A percentile compares a stretch with the other conserved stretches of the same genome.
Evolutionary conservation across 495 filamentous ascomycete species (phyloP).

Genomic region (Neurospora sp.): DNA sequence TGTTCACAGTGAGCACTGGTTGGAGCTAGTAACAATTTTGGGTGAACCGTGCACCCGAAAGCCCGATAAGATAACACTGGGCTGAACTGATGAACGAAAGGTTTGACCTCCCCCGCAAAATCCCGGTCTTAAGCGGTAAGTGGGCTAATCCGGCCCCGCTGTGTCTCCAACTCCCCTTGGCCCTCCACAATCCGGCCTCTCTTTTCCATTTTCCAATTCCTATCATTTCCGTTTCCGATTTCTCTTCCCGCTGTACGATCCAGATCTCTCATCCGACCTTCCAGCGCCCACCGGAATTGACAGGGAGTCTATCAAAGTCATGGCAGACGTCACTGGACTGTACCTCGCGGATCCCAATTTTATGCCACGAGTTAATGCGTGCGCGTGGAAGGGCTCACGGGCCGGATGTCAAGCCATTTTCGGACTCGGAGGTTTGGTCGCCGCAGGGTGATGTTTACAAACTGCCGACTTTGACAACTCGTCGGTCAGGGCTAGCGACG

Average conservation of each 20-base stretch:
- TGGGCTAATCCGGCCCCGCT: neutral
- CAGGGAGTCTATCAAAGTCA: neutral
- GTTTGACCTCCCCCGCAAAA: neutral
- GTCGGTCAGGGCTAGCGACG: neutral
- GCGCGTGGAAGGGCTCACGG: neutral
- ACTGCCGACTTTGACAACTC: neutral
- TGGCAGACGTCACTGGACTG: neutral
- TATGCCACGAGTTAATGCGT: neutral
- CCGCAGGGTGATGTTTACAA: neutral
- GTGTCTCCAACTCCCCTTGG: neutral
- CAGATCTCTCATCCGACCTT: neutral
- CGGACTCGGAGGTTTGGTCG: neutral
- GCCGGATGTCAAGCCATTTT: neutral
- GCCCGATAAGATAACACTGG: neutral
- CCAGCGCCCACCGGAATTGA: neutral
- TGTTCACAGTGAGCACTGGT: neutral
- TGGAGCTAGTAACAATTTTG: neutral
- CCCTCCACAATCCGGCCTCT: neutral
- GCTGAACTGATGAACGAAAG: neutral
- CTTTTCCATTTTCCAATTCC: neutral
- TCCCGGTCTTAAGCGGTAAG: neutral
- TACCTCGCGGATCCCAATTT: neutral
- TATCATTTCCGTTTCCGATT: neutral
- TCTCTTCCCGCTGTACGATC: neutral
- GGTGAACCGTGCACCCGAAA: neutral